Evolutionary conservation across 140 eudicot genomes (phyloP), one percentile per base, ranked within the genome.

Genomic region (Ambrosia hybrid): DNA sequence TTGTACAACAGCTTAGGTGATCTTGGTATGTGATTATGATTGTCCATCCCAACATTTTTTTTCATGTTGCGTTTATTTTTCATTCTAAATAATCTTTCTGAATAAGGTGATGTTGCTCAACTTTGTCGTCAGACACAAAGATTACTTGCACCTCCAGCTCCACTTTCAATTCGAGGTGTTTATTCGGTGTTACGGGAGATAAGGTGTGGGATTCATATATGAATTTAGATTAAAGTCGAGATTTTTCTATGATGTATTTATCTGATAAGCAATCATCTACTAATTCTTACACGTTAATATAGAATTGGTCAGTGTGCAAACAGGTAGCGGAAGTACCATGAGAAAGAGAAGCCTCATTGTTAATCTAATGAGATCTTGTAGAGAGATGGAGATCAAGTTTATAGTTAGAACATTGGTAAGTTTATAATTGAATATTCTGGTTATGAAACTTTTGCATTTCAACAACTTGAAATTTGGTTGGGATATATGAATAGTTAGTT

Each of bases 341-440:
- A 78, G 92, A 63, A 94, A 84, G 86, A 88, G 83, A 82, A 82
- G 79, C 83, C 90, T 94, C 68, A 88, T 94, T 76, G 87, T 91
- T 67, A 81, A 84, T 86, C 90, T 94, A 70, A 79, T 94, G 96
- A 78, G 99, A 74, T 83, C 97, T 33, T 94, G 97, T 82, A 77
- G 96, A 80, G 99, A 94, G 80, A 88, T 83, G 87, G 99, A 94
- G 82, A 94, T 94, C 82, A 94, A 94, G 79, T 94, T 86, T 80
- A 74, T 94, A 67, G 99, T 94, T 71, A 88, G 99, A 82, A 94
- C 97, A 56, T 78, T 94, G 95, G 99, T 91, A 78, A 75, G 84
- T 75, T 63, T 14, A 21, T 21, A 21, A 21, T 21, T 52, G 48
- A 30, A 34, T 68, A 21, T 56, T 33, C 65, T 2, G 13, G 38